phyloP scores from a whole-genome alignment of 2,329 filamentous ascomycete genomes.

The Paecilomyces fulvus region DNA sequence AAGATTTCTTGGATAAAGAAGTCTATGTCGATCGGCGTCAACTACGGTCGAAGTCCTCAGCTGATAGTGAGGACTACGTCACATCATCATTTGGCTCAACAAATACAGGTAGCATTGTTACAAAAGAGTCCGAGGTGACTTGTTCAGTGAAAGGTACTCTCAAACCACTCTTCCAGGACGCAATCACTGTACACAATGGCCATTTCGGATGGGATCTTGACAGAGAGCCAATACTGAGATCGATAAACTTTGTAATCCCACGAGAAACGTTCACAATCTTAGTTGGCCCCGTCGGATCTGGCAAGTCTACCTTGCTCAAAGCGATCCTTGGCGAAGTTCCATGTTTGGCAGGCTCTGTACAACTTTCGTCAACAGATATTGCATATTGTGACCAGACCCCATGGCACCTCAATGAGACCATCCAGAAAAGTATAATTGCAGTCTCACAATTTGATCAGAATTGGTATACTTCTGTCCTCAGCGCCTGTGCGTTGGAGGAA shows the following conservation, averaged over 20 bases:
- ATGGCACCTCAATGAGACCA: constrained; percentile 34
- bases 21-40: constrained; percentile 19
- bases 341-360: constrained; percentile 24
- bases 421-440: constrained; percentile 32
- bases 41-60: constrained; percentile 2
- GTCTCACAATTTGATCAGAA: constrained; percentile 26
- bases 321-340: constrained; percentile 38
- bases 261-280: constrained; percentile 40
- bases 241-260: constrained; percentile 33
- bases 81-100: constrained; percentile 11
- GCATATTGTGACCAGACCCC: constrained; percentile 36
- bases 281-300: constrained; percentile 44
- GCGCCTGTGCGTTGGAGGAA: constrained; percentile 21
- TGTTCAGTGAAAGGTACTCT: constrained; percentile 13
- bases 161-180: constrained; percentile 13
- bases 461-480: constrained; percentile 31
- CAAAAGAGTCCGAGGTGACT: constrained; percentile 14
- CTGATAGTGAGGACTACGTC: constrained; percentile 7
- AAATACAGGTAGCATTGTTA: constrained; percentile 14
- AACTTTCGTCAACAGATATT: constrained; percentile 21
- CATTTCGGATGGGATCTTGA: constrained; percentile 41
- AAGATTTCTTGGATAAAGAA: constrained; percentile 35
- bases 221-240: constrained; percentile 32
- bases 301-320: constrained; percentile 45
- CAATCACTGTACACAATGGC: constrained; percentile 35